These are phyloP conservation scores for Trichoderma atroviride DNA, from an alignment of 2,329 filamentous ascomycete species.

Conservation along the genomic window DNA sequence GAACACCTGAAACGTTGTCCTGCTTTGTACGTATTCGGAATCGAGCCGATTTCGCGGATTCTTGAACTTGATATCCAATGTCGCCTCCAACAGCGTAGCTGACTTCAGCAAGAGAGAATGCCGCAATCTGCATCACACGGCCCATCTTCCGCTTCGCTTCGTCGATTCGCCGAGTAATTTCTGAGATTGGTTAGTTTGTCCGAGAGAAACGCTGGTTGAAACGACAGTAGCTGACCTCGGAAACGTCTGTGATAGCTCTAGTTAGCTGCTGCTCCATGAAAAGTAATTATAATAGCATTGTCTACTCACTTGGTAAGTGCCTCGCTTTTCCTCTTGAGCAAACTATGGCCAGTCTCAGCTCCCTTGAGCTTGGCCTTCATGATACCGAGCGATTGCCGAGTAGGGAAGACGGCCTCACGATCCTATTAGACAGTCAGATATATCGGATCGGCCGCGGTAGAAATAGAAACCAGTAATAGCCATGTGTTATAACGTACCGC, in stretches of 20 bases:
- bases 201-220: neutral
- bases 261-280: conserved; percentile 17
- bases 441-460: neutral
- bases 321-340: conserved; percentile 97
- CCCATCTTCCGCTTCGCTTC: conserved; percentile 99
- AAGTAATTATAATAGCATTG: neutral
- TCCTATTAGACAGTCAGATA: conserved; percentile 59
- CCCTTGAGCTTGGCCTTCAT: conserved; percentile 99
- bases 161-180: conserved; percentile 96
- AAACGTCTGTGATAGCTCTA: conserved; percentile 66
- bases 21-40: conserved; percentile 95
- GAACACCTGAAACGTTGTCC: conserved; percentile 97
- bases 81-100: conserved; percentile 95
- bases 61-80: conserved; percentile 95
- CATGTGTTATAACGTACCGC: conserved; percentile 31
- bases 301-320: conserved; percentile 84
- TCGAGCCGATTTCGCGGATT: conserved; percentile 88
- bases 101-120: conserved; percentile 95
- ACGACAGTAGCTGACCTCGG: conserved; percentile 61
- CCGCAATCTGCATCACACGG: conserved; percentile 97
- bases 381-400: conserved; percentile 90
- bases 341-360: conserved; percentile 85
- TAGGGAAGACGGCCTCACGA: conserved; percentile 95
- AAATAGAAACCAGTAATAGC: neutral
- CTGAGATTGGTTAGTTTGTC: conserved; percentile 47